These are phyloP conservation scores for Baudoinia panamericana DNA, from an alignment of 495 filamentous ascomycete genomes.

Conservation along the genomic window DNA sequence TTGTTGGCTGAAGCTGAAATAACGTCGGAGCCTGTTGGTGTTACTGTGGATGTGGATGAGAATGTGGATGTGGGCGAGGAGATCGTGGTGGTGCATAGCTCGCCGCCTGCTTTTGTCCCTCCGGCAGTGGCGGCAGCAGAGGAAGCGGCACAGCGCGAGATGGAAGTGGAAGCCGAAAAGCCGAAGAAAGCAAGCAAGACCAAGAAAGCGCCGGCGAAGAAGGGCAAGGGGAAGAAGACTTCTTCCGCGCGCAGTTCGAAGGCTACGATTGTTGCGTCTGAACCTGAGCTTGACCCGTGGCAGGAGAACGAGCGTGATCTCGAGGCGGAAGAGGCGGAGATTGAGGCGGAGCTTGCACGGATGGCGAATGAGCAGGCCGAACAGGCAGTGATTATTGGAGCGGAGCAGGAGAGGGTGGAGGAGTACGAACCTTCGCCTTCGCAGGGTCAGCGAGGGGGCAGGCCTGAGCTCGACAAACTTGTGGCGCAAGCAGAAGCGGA, in stretches of 20 bases:
- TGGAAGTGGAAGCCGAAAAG: constrained; percentile 5
- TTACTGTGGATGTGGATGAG: neutral
- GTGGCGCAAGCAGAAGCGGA: neutral
- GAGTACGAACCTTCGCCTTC: constrained; percentile 14
- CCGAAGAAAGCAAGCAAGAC: constrained; percentile 7
- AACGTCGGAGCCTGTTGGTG: neutral
- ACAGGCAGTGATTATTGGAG: neutral
- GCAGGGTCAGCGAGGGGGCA: neutral
- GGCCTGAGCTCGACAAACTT: neutral
- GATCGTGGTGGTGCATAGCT: too few species aligned
- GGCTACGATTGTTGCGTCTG: constrained; percentile 4
- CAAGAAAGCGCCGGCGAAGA: constrained; percentile 14
- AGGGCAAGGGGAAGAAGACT: constrained; percentile 16
- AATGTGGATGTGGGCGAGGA: neutral
- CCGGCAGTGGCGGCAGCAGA: too few species aligned
- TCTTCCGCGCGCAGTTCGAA: constrained; percentile 16
- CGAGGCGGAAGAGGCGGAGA: constrained; percentile 17
- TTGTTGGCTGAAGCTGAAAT: neutral
- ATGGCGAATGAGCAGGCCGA: constrained; percentile 15
- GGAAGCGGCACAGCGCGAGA: constrained; percentile 3
- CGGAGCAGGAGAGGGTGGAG: constrained; percentile 9
- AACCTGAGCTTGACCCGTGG: constrained; percentile 1
- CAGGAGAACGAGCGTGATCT: constrained; percentile 14
- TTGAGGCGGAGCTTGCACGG: constrained; percentile 17
- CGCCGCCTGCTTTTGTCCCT: too few species aligned